Percentiles rank a stretch among this genome's conserved stretches.
Evolutionary conservation across 768 basidiomycete genomes (phyloP).

Genomic region (Lentinula lateritia): DNA sequence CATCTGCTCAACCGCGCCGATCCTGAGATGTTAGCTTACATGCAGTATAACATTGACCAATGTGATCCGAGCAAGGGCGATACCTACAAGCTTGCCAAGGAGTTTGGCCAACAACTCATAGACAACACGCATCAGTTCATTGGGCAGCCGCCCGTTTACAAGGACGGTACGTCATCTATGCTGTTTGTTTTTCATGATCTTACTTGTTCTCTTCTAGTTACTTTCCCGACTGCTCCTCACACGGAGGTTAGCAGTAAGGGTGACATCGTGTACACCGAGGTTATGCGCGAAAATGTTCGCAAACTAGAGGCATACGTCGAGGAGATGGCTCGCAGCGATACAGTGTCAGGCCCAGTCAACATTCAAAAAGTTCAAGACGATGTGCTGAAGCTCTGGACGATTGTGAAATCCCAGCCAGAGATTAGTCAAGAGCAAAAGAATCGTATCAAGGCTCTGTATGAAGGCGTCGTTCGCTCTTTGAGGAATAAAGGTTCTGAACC

Average conservation of each 20-base stretch:
- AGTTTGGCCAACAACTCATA: constrained; percentile 93
- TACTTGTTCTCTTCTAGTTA: constrained; percentile 46
- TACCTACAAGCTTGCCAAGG: constrained; percentile 92
- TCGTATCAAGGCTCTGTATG: constrained; percentile 90
- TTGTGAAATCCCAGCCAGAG: constrained; percentile 95
- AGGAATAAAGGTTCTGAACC: constrained; percentile 65
- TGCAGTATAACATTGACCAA: constrained; percentile 91
- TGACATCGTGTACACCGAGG: constrained; percentile 92
- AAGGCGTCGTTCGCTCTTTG: constrained; percentile 92
- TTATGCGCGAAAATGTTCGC: constrained; percentile 92
- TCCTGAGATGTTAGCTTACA: constrained; percentile 84
- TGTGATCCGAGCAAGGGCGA: constrained; percentile 80
- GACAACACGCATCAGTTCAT: constrained; percentile 89
- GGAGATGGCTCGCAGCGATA: constrained; percentile 96
- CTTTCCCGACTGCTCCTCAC: constrained; percentile 96
- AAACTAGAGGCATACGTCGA: constrained; percentile 97
- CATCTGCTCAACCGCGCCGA: constrained; percentile 97
- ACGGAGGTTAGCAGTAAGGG: constrained; percentile 93
- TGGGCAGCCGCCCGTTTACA: constrained; percentile 83
- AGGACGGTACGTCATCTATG: constrained; percentile 69
- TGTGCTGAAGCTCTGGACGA: constrained; percentile 93
- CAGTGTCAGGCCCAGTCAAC: constrained; percentile 77
- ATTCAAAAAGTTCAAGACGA: constrained; percentile 98
- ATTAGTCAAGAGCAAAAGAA: constrained; percentile 97
- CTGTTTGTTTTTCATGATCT: not conserved